Evolutionary conservation across 352 stramenopile genomes (phyloP).

Genomic region (Phytophthora cryptogea): DNA sequence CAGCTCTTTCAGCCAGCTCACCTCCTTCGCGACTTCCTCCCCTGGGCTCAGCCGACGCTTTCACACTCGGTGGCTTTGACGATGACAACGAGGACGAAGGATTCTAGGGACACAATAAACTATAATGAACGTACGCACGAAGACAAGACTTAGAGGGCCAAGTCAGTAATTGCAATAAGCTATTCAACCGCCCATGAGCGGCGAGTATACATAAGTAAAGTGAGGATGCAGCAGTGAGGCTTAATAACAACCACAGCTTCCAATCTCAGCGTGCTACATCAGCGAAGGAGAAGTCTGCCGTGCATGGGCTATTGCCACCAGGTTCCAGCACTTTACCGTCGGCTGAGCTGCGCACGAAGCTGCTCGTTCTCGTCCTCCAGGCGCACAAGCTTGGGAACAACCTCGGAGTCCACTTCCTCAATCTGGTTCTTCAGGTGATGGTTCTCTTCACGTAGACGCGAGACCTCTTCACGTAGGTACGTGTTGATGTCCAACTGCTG

Average conservation of each 20-base stretch:
- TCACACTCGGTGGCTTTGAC: conserved; percentile 67
- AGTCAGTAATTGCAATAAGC: conserved; percentile 15
- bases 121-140: conserved; percentile 10
- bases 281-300: conserved; percentile 1
- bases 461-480: conserved; percentile 81
- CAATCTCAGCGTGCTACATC: background rate
- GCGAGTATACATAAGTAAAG: conserved; percentile 36
- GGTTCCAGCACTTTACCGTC: conserved; percentile 28
- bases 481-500: conserved; percentile 87
- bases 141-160: background rate
- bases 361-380: conserved; percentile 88
- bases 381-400: conserved; percentile 78
- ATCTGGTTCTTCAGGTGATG: conserved; percentile 89
- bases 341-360: conserved; percentile 45
- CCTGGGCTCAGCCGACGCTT: conserved; percentile 50
- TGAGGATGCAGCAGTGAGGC: conserved; percentile 7
- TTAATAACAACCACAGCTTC: conserved; percentile 6
- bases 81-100: conserved; percentile 68
- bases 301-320: background rate
- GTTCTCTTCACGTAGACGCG: conserved; percentile 81
- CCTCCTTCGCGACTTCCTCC: conserved; percentile 68
- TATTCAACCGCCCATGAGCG: conserved; percentile 30
- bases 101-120: conserved; percentile 39
- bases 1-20: conserved; percentile 69
- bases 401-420: conserved; percentile 82